These are phyloP conservation scores for Mytilinidion resinicola DNA, from an alignment of 495 filamentous ascomycete species.

Conservation along the genomic window DNA sequence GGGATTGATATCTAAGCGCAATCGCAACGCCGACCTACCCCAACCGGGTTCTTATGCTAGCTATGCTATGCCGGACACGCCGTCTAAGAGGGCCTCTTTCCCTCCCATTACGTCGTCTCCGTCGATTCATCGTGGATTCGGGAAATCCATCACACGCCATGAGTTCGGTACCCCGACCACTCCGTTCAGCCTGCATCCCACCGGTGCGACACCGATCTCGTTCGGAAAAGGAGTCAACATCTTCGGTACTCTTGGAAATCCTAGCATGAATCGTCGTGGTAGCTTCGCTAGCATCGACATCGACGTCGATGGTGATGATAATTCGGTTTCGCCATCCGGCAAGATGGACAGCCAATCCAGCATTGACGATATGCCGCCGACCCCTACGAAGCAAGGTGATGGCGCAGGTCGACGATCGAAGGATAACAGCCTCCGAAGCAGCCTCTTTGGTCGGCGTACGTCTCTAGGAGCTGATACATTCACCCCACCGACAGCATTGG, in stretches of 20 bases:
- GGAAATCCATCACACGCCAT: constrained; percentile 49
- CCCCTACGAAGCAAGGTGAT: constrained; percentile 73
- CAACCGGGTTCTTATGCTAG: constrained; percentile 40
- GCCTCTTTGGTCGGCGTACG: constrained; percentile 37
- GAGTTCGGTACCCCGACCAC: constrained; percentile 60
- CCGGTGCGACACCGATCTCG: constrained; percentile 45
- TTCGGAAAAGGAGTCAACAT: constrained; percentile 64
- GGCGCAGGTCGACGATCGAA: constrained; percentile 40
- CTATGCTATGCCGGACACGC: constrained; percentile 79
- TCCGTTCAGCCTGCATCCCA: constrained; percentile 51
- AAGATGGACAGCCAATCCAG: constrained; percentile 54
- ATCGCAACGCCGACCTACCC: constrained; percentile 51
- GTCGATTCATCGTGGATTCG: constrained; percentile 44
- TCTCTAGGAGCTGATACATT: constrained; percentile 42
- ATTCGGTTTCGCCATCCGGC: constrained; percentile 50
- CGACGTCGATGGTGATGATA: constrained; percentile 71
- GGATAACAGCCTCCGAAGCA: constrained; percentile 39
- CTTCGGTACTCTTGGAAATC: constrained; percentile 54
- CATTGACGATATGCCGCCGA: constrained; percentile 77
- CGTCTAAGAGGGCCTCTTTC: constrained; percentile 78
- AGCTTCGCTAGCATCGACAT: constrained; percentile 75
- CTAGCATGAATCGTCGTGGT: constrained; percentile 52
- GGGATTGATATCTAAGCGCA: constrained; percentile 83
- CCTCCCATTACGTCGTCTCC: constrained; percentile 43
- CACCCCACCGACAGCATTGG: constrained; percentile 23